phyloP scores from a whole-genome alignment of 2,329 filamentous ascomycete species.

The Exophiala sp. region DNA sequence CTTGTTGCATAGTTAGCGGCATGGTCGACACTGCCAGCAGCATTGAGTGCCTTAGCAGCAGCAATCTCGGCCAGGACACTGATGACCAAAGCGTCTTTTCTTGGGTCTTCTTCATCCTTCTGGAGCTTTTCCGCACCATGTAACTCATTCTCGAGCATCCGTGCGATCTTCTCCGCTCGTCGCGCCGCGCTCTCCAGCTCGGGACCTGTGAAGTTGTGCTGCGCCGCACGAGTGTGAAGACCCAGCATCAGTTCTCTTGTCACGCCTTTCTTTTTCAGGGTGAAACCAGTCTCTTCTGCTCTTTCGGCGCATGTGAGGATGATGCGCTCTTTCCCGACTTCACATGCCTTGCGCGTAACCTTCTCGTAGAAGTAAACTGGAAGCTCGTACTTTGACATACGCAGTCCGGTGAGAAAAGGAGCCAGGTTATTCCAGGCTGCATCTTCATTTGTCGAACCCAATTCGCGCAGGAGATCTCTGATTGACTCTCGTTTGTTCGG shows the following conservation, averaged over 20 bases:
- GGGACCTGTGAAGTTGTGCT: constrained; percentile 34
- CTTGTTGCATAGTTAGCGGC: constrained; percentile 41
- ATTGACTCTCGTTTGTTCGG: constrained; percentile 35
- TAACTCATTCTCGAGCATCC: constrained; percentile 37
- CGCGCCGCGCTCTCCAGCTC: constrained; percentile 31
- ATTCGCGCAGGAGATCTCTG: constrained; percentile 33
- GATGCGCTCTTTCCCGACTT: constrained; percentile 34
- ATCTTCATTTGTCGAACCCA: constrained; percentile 35
- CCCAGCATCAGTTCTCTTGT: constrained; percentile 37
- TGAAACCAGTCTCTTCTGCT: constrained; percentile 36
- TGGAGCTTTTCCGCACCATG: constrained; percentile 26
- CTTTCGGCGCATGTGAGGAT: constrained; percentile 39
- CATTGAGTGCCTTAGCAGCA: constrained; percentile 39
- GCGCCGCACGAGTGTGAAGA: constrained; percentile 36
- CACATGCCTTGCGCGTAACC: constrained; percentile 38
- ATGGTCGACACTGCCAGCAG: constrained; percentile 39
- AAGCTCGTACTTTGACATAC: constrained; percentile 30
- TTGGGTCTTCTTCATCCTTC: constrained; percentile 33
- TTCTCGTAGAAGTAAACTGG: constrained; percentile 33
- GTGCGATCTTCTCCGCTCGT: constrained; percentile 35
- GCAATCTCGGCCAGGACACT: constrained; percentile 44
- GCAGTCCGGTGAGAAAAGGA: constrained; percentile 40
- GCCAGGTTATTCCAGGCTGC: constrained; percentile 38
- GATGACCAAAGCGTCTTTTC: constrained; percentile 40
- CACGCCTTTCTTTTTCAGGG: constrained; percentile 31